phyloP scores from a whole-genome alignment of 108 stramenopile genomes.

The Chaetoceros muelleri region DNA sequence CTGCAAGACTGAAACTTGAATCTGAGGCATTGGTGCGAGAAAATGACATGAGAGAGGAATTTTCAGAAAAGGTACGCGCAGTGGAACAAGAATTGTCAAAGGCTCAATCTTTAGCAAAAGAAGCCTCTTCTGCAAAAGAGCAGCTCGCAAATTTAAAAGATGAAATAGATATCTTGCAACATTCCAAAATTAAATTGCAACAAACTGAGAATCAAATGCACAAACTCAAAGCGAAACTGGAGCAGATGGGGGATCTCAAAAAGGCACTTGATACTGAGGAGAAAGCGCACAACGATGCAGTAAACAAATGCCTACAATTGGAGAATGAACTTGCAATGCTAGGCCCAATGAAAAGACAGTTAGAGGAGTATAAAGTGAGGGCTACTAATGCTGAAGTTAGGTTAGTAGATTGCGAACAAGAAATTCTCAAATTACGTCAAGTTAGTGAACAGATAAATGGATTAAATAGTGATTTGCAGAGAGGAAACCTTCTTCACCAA shows the following conservation, averaged over 20 bases:
- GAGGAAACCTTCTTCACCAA: constrained; percentile 33
- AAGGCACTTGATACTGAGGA: constrained; percentile 64
- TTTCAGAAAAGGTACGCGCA: background rate
- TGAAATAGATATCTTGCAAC: constrained; percentile 61
- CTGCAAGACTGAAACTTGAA: background rate
- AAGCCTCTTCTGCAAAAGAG: constrained; percentile 13
- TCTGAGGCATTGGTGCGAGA: background rate
- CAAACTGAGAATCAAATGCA: constrained; percentile 52
- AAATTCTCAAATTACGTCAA: constrained; percentile 24
- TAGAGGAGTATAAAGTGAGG: constrained; percentile 66
- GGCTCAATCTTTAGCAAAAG: background rate
- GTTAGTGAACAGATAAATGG: constrained; percentile 31
- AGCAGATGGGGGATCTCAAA: constrained; percentile 50
- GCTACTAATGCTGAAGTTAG: constrained; percentile 65
- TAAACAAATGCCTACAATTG: constrained; percentile 57
- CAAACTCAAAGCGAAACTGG: constrained; percentile 50
- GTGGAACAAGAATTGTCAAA: background rate
- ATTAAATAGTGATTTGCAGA: constrained; percentile 24
- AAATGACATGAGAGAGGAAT: background rate
- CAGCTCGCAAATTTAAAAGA: constrained; percentile 48
- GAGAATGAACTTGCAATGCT: constrained; percentile 53
- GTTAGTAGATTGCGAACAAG: constrained; percentile 46
- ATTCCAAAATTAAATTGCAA: constrained; percentile 37
- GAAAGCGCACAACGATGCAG: constrained; percentile 60
- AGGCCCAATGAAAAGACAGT: constrained; percentile 54